Evolutionary conservation across 768 basidiomycete genomes (phyloP), one percentile per base, ranked within the genome.

Genomic region (Boletellus emodensis): DNA sequence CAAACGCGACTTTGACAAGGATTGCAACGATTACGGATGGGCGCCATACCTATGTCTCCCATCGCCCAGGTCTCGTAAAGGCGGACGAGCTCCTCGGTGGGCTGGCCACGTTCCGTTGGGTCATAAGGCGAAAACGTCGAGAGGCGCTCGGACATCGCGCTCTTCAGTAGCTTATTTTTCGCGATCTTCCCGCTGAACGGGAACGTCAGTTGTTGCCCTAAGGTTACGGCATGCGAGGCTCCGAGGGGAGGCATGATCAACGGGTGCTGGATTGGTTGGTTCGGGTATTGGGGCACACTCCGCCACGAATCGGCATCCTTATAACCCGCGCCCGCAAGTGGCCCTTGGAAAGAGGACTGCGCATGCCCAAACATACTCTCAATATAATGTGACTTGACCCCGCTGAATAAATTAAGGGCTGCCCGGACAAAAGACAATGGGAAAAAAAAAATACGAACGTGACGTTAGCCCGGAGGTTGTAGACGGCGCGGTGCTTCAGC

Each of bases 61-160:
- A 49, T 58, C 20, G 61, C 67, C 67, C 67, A 68, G 1, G 67
- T 70, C 37, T 68, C 69, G 42, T 68, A 68, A 2, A 68, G 65
- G 20, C 67, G 63, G 38, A 65, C 35, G 10, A 68, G 65, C 46
- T 68, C 68, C 22, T 70, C 69, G 1, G 69, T 68, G 18, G 67
- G 67, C 20, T 53, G 58, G 15, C 67, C 67, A 7, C 67, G 67
- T 1, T 65, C 56, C 43, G 28, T 49, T 3, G 67, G 65, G 40
- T 71, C 63, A 26, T 51, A 53, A 14, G 62, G 38, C 1, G 68
- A 70, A 40, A 70, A 68, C 1, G 69, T 69, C 4, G 67, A 67
- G 37, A 68, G 61, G 12, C 69, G 65, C 40, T 68, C 67, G 6
- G 67, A 71, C 67, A 68, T 71, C 1, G 67, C 67, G 46, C 67